A percentile compares a stretch with the other conserved stretches of the same genome.
Evolutionary conservation across 352 stramenopile species (phyloP).

Genomic region (Globisporangium paddicum): DNA sequence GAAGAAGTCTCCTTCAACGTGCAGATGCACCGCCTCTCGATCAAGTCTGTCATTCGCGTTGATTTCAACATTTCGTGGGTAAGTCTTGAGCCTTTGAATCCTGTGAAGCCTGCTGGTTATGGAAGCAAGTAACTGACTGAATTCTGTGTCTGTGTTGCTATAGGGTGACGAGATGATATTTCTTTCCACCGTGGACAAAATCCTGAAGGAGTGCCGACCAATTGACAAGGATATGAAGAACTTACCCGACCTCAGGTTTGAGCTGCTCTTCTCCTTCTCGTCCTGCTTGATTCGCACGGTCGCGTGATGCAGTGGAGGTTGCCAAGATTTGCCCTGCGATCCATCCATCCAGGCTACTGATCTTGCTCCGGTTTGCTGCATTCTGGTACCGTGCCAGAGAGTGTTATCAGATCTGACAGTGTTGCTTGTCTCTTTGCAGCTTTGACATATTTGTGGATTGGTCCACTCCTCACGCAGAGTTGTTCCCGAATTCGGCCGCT

Average conservation of each 20-base stretch:
- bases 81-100: constrained; percentile 7
- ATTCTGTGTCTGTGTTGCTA: neutral
- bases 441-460: constrained; percentile 70
- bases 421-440: constrained; percentile 19
- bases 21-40: constrained; percentile 45
- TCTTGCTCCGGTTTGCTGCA: constrained; percentile 15
- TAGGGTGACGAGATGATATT: constrained; percentile 69
- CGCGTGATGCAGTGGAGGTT: constrained; percentile 8
- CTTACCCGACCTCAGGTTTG: constrained; percentile 63
- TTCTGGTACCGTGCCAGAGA: constrained; percentile 11
- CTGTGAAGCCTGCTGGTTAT: neutral
- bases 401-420: constrained; percentile 10
- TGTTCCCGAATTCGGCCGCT: constrained; percentile 36
- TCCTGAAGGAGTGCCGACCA: constrained; percentile 49
- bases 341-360: neutral
- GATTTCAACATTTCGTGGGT: constrained; percentile 72
- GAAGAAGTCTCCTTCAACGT: constrained; percentile 68
- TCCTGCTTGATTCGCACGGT: constrained; percentile 15
- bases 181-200: constrained; percentile 54
- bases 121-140: constrained; percentile 3
- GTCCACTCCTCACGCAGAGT: constrained; percentile 32
- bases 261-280: constrained; percentile 10
- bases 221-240: constrained; percentile 61
- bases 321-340: constrained; percentile 4
- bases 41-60: constrained; percentile 48